Base-by-base conservation (phyloP, 768 basidiomycete species). In the Tylopilus subfusipes region DNA sequence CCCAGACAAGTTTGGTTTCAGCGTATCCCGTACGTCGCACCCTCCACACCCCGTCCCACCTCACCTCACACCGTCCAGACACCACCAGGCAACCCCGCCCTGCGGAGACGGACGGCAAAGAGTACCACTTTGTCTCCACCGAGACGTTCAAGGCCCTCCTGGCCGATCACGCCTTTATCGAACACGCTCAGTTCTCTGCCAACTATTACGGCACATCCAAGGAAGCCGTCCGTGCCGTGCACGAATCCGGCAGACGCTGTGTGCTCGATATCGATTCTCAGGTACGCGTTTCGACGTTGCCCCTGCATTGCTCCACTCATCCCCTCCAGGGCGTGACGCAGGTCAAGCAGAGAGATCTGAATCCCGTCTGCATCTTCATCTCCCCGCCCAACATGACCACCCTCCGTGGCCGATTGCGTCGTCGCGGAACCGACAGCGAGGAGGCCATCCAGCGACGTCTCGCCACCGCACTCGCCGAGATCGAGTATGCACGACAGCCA, bases 181-280 rank as follows among this genome's bases (percentile, higher is more conserved):
- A 98, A 73, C 83, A 93, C 62, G 93, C 96, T 16, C 85, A 96
- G 70, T 98, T 96, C 73, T 92, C 90, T 1, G 83, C 87, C 22
- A 97, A 98, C 67, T 81, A 82, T 63, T 98, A 98, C 66, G 95
- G 95, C n/a, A 96, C 94, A 5, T 92, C 87, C 60, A 84, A 86
- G 57, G 78, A 82, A 57, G 85, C 93, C 21, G 83, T 98, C 29
- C 74, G 78, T 31, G 77, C 79, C 29, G 86, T 97, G 25, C 77
- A 82, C 33, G 71, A 78, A 18, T 75, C 80, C 4, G 92, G 90
- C 16, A 82, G 80, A 57, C 83, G 92, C 13, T 98, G 96, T 68
- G 86, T 98, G 54, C 80, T 98, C 36, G 96, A 98, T 68, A 98
- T 98, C 54, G 96, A 98, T 65, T 86, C 90, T 11, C 95, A 98